A percentile compares a stretch with the other conserved stretches of the same genome.
Evolutionary conservation across 129 eudicot species (phyloP).

Genomic region (carrot (Daucus carota)): DNA sequence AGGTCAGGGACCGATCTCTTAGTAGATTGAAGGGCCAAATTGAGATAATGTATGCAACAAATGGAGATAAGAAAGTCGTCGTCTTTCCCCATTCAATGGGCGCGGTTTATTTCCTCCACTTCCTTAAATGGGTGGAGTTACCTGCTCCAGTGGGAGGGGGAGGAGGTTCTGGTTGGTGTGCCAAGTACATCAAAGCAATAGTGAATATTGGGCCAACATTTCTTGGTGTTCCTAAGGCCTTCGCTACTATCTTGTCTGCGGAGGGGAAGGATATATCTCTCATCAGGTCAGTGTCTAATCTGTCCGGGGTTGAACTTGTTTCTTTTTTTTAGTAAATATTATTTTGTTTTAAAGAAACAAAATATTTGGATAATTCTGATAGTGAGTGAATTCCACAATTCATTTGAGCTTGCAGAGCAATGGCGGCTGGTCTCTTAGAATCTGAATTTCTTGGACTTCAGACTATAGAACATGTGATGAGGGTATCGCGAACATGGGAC

Average conservation of each 20-base stretch:
- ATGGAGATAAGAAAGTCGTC: constrained; percentile 84
- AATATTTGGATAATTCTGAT: background rate
- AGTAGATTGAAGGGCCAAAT: constrained; percentile 82
- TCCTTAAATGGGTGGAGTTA: constrained; percentile 86
- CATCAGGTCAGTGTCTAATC: constrained; percentile 38
- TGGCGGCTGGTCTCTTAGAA: constrained; percentile 81
- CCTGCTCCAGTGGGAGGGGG: constrained; percentile 85
- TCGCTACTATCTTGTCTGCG: constrained; percentile 57
- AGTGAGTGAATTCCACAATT: background rate
- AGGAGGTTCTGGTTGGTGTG: constrained; percentile 84
- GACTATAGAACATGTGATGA: constrained; percentile 65
- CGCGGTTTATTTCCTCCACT: constrained; percentile 68
- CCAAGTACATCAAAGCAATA: constrained; percentile 70
- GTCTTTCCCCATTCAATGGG: constrained; percentile 99
- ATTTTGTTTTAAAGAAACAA: no score
- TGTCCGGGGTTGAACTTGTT: background rate
- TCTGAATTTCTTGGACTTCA: constrained; percentile 66
- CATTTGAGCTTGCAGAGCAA: constrained; percentile 45
- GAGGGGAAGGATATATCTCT: constrained; percentile 80
- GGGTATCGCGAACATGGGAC: constrained; percentile 82
- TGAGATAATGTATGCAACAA: constrained; percentile 70
- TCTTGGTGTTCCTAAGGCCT: constrained; percentile 91
- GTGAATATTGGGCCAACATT: constrained; percentile 86
- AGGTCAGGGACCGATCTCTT: constrained; percentile 75
- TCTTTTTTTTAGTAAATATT: no score